Evolutionary conservation across 768 basidiomycete species (phyloP), one percentile per base, ranked within the genome.

Genomic region (Russula foetens): DNA sequence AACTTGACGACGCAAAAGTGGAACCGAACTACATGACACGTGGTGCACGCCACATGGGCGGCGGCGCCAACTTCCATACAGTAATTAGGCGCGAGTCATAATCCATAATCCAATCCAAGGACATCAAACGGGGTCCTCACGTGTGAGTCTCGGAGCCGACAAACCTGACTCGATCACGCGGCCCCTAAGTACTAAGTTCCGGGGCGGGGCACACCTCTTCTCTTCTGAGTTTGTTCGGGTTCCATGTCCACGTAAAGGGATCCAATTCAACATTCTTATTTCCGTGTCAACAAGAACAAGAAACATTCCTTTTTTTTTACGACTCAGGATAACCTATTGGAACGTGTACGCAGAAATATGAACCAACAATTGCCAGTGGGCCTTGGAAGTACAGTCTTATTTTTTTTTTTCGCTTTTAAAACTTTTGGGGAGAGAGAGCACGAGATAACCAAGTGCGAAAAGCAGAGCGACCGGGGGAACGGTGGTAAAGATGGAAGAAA

Each of bases 281-380:
- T 29, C n/a, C 24, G 33, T n/a, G 23, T 26, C 21, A 38, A 49
- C 15, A 38, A 15, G 19, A 39, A 58, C 28, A 19, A 49, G 7
- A 29, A 7, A 33, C 7, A 38, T 15, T 3, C 26, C 29, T 8
- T 8, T 39, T 33, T 50, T 17, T 31, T 53, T 45, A 28, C 21
- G 23, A 45, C 39, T 60, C 50, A 55, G 21, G 48, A 60, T 60
- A 60, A 60, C 53, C 59, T 51, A 60, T 60, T 45, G 41, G 31
- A 55, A 12, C 4, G 26, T 51, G 3, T 44, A 38, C 46, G 44
- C 43, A 57, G 28, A 39, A 41, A 35, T 5, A 35, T 7, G 35
- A 31, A 23, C 9, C 23, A 9, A 41, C 38, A 19, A 56, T 35
- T n/a, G 39, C 38, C 56, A 31, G 43, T n/a, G 48, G 41, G 15